Evolutionary conservation across 2,329 filamentous ascomycete genomes (phyloP), one percentile per base, ranked within the genome.

Genomic region (Gaeumannomyces sp.): DNA sequence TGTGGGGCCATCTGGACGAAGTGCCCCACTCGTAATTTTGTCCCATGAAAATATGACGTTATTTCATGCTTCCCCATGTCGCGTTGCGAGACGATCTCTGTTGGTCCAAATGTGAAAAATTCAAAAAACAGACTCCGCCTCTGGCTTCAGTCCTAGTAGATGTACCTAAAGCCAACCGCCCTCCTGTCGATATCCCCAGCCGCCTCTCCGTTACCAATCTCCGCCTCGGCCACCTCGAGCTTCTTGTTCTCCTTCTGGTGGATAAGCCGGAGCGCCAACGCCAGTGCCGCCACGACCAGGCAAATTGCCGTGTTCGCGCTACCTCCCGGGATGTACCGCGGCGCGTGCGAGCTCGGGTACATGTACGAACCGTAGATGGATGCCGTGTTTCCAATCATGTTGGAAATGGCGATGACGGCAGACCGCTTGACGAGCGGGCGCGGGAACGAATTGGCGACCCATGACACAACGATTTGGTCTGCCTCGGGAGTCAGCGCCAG

Each of bases 401-500:
- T 89, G 61, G 88, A 76, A n/a, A 91, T 80, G 11, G 88, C 85
- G 63, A 91, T 88, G 4, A 83, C 83, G 2, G 84, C 83, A 5
- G 89, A 89, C 2, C 88, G 82, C 61, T 89, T 86, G 2, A 87
- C 88, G 2, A 89, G 74, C 1, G 89, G 88, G 73, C 89, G 90
- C 0, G 89, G 88, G 50, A 92, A 82, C 11, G 89, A 88, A 67
- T 91, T 90, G 4, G 86, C 85, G 45, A 92, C 86, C 70, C 83
- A 84, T 0, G 88, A 85, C 60, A 92, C 88, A 29, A 92, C 83
- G 66, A 83, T 83, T 67, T 81, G 80, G 57, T 81, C 75, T 76
- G 64, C 53, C 35, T 62, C 29, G 60, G 27, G 33, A 19, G 53
- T 53, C 8, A 31, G 50, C 33, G 10, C 16, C 35, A 25, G 10